Evolutionary conservation across 2,329 filamentous ascomycete genomes (phyloP).

Genomic region (Ophiocordyceps camponoti-saundersi): DNA sequence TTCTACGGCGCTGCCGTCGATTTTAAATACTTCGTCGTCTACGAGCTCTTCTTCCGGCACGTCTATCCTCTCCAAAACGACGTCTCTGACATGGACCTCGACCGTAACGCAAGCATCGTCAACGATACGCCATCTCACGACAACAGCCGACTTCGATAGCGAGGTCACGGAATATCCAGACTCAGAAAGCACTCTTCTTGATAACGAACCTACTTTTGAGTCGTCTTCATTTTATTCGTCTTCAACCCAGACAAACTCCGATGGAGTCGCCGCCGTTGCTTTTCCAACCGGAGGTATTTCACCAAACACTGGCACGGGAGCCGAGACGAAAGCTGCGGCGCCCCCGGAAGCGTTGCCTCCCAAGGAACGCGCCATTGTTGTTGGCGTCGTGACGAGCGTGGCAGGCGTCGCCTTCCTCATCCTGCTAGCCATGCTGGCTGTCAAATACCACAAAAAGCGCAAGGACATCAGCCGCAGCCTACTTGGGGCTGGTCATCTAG

Average conservation of each 20-base stretch:
- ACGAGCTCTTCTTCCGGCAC: not conserved
- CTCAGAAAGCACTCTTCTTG: not conserved
- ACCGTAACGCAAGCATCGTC: not conserved
- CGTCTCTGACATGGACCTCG: not conserved
- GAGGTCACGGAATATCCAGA: not conserved
- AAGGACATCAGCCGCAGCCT: slow-evolving; percentile 24
- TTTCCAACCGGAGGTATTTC: not conserved
- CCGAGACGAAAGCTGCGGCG: slow-evolving; percentile 6
- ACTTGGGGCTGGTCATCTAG: slow-evolving; percentile 21
- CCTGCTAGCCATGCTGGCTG: slow-evolving; percentile 32
- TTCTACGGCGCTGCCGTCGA: not conserved
- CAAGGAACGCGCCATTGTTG: slow-evolving; percentile 31
- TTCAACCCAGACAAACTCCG: not conserved
- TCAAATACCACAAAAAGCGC: slow-evolving; percentile 40
- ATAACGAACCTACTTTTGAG: not conserved
- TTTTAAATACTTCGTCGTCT: not conserved
- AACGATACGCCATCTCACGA: not conserved
- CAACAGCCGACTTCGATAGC: not conserved
- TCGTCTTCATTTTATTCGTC: not conserved
- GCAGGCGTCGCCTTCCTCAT: slow-evolving; percentile 41
- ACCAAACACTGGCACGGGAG: slow-evolving; percentile 5
- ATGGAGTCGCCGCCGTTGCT: not conserved
- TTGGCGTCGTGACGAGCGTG: slow-evolving; percentile 38
- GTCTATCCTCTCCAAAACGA: not conserved
- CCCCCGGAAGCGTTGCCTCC: slow-evolving; percentile 11